phyloP scores from a whole-genome alignment of 1,284 basidiomycete species.

The Entoloma clypeatum region DNA sequence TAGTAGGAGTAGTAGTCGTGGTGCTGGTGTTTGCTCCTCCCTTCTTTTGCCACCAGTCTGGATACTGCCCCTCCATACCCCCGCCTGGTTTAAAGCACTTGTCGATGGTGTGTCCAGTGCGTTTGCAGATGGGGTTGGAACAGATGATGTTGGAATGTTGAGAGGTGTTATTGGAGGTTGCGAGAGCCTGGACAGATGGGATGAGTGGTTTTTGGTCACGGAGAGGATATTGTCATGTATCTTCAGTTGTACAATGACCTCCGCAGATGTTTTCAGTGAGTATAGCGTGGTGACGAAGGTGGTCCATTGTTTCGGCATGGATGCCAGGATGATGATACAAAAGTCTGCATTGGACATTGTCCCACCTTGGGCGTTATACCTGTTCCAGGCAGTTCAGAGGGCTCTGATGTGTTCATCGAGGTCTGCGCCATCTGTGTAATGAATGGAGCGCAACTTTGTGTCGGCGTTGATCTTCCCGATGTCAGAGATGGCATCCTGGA shows the following conservation, averaged over 20 bases:
- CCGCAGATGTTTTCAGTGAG: constrained; percentile 5
- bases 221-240: constrained; percentile 8
- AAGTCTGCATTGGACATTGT: constrained; percentile 17
- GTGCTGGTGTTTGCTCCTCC: neutral
- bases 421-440: constrained; percentile 11
- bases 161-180: neutral
- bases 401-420: constrained; percentile 13
- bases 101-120: constrained; percentile 18
- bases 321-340: constrained; percentile 18
- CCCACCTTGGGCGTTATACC: constrained; percentile 15
- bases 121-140: constrained; percentile 13
- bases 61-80: constrained; percentile 28
- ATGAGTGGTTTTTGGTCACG: neutral
- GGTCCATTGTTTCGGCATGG: constrained; percentile 19
- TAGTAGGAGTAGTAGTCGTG: neutral
- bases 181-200: constrained; percentile 9
- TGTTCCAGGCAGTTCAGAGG: constrained; percentile 14
- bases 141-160: constrained; percentile 6
- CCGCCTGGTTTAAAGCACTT: constrained; percentile 26
- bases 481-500: constrained; percentile 6
- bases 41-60: constrained; percentile 15
- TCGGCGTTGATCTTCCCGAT: constrained; percentile 11
- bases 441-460: constrained; percentile 4
- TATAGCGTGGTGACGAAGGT: constrained; percentile 15
- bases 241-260: constrained; percentile 14